Evolutionary conservation across 2,329 filamentous ascomycete species (phyloP).

Genomic region (Fusarium kyushuense): DNA sequence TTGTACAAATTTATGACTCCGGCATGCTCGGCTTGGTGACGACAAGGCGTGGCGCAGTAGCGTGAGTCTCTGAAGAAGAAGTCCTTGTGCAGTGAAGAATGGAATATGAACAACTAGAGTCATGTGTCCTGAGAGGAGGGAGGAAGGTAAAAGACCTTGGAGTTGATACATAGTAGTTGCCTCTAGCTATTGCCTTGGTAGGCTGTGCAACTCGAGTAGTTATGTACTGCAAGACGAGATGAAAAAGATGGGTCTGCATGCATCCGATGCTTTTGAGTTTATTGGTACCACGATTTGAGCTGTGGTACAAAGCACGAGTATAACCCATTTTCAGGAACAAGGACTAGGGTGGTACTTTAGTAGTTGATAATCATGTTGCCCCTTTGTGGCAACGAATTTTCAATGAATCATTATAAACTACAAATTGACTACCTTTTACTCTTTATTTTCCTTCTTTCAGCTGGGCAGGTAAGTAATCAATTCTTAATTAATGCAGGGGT

Average conservation of each 20-base stretch:
- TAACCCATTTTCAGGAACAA: neutral
- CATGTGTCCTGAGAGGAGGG: neutral
- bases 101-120: neutral
- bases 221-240: constrained; percentile 15
- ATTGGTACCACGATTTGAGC: neutral
- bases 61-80: neutral
- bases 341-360: neutral
- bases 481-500: constrained; percentile 21
- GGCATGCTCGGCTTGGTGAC: neutral
- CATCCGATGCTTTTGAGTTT: constrained; percentile 5
- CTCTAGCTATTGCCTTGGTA: neutral
- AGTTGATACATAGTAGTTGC: neutral
- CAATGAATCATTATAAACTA: constrained; percentile 1
- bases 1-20: neutral
- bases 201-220: constrained; percentile 1
- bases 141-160: constrained; percentile 1
- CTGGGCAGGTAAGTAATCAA: neutral
- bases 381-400: neutral
- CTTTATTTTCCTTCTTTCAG: neutral
- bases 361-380: neutral
- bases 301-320: neutral
- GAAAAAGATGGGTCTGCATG: constrained; percentile 16
- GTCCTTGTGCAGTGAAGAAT: neutral
- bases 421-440: constrained; percentile 17
- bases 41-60: constrained; percentile 1